phyloP scores from a whole-genome alignment of 2,329 filamentous ascomycete species.

The Trichoderma breve region DNA sequence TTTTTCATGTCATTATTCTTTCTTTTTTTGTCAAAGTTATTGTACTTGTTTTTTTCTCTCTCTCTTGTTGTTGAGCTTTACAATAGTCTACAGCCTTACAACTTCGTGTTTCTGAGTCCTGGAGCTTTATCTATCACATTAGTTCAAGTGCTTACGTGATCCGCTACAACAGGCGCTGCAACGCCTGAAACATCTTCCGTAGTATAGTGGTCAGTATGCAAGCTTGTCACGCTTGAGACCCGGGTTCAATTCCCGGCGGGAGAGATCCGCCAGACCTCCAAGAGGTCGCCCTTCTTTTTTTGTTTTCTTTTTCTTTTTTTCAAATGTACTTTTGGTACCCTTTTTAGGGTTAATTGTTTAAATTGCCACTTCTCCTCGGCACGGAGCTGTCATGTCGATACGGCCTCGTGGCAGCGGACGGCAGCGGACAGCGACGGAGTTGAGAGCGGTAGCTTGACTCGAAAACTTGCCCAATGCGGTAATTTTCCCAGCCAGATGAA shows the following conservation, averaged over 20 bases:
- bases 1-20: background rate
- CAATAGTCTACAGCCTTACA: too few relatives aligned
- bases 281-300: background rate
- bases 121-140: background rate
- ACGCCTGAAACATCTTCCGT: slow-evolving; percentile 17
- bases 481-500: background rate
- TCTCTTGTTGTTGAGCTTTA: background rate
- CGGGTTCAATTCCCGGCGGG: slow-evolving; percentile 20
- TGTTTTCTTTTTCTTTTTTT: too few relatives aligned
- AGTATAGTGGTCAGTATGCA: slow-evolving; percentile 21
- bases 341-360: background rate
- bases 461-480: background rate
- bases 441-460: background rate
- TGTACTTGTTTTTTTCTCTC: background rate
- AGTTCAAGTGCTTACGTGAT: background rate
- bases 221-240: slow-evolving; percentile 20
- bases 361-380: background rate
- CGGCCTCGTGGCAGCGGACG: background rate
- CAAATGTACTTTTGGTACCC: background rate
- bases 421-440: background rate
- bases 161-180: slow-evolving; percentile 16
- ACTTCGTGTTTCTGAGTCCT: too few relatives aligned
- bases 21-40: background rate
- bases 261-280: slow-evolving; percentile 15
- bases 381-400: background rate